A percentile compares a stretch with the other conserved stretches of the same genome.
These are phyloP conservation scores for Sporothrix mexicana DNA, from an alignment of 2,329 filamentous ascomycete genomes.

Conservation along the genomic window DNA sequence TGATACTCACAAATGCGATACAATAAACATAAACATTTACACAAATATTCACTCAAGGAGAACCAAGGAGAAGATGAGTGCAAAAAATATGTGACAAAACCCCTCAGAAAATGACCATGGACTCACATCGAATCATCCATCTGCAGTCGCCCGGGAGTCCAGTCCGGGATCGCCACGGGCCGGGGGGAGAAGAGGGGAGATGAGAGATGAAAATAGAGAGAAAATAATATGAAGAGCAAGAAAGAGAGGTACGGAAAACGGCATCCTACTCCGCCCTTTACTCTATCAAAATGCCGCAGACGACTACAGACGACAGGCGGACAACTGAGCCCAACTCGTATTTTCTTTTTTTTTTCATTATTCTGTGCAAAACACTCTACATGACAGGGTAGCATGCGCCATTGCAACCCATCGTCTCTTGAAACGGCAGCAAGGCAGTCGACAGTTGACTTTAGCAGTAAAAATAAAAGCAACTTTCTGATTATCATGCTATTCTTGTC, in stretches of 20 bases:
- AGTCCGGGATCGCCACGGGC: slow-evolving; percentile 10
- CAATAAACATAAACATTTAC: neutral
- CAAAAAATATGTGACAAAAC: neutral
- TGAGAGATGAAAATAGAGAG: no score
- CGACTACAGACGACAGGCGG: no score
- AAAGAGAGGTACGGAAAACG: neutral
- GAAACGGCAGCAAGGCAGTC: neutral
- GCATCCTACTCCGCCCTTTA: neutral
- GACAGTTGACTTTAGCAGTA: neutral
- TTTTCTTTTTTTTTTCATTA: no score
- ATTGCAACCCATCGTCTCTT: slow-evolving; percentile 1
- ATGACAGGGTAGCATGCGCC: neutral
- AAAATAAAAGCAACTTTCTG: no score
- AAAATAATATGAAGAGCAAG: neutral
- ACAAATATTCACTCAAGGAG: neutral
- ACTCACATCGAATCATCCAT: neutral
- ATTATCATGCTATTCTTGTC: no score
- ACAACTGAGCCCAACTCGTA: no score
- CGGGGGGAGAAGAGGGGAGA: neutral
- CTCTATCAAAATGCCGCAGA: neutral
- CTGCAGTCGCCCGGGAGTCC: neutral
- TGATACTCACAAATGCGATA: neutral
- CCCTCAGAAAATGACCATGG: neutral
- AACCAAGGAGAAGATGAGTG: neutral
- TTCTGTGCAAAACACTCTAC: no score